Percentiles rank a stretch among this genome's conserved stretches.
phyloP scores from a whole-genome alignment of 73 alveolate species.

The Paramecium biaurelia region DNA sequence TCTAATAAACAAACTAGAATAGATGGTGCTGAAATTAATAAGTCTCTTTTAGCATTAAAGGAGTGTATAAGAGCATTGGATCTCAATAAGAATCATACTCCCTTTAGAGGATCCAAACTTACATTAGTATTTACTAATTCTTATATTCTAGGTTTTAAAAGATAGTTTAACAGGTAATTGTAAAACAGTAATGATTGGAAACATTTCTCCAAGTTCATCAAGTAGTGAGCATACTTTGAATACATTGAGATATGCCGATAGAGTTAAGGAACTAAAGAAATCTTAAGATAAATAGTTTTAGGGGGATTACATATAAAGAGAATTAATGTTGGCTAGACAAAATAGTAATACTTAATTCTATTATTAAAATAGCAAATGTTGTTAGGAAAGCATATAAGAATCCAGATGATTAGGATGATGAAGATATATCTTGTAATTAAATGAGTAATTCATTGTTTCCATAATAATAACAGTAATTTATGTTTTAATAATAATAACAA shows the following conservation, averaged over 20 bases:
- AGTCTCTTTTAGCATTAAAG: conserved; percentile 97
- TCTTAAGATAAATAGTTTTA: background rate
- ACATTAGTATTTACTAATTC: conserved; percentile 68
- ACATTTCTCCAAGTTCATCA: conserved; percentile 95
- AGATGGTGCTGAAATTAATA: conserved; percentile 99
- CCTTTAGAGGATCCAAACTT: conserved; percentile 98
- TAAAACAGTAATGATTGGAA: conserved; percentile 99
- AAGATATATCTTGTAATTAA: background rate
- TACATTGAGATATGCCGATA: conserved; percentile 99
- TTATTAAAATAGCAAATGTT: background rate
- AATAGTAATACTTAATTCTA: background rate
- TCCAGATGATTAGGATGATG: conserved; percentile 43
- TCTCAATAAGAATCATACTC: conserved; percentile 93
- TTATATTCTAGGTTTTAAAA: conserved; percentile 75
- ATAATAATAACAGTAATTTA: background rate
- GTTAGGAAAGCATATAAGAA: conserved; percentile 32
- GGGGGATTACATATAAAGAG: background rate
- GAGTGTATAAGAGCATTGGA: conserved; percentile 99
- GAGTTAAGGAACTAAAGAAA: conserved; percentile 99
- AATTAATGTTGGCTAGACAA: conserved; percentile 19
- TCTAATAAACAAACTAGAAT: conserved; percentile 93
- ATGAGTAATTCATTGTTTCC: background rate
- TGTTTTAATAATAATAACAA: background rate
- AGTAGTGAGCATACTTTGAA: conserved; percentile 98
- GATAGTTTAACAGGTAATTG: conserved; percentile 99